Percentiles rank a stretch among this genome's conserved stretches.
Evolutionary conservation across 345 rosid species (phyloP).

Genomic region (Luvunga scandens): DNA sequence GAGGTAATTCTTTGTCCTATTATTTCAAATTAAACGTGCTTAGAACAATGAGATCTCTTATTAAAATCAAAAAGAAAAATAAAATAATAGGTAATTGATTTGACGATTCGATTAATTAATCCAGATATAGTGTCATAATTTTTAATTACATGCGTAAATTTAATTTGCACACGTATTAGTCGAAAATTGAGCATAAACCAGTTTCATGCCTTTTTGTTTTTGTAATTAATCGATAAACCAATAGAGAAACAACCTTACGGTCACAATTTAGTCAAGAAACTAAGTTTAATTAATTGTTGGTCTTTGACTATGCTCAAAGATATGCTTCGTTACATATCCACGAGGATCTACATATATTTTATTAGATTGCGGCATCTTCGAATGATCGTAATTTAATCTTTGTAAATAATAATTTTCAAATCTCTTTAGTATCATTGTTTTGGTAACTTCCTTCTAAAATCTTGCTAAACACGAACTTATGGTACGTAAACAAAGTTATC

Average conservation of each 20-base stretch:
- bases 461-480: not conserved
- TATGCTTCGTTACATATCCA: not conserved
- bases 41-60: not conserved
- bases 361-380: not conserved
- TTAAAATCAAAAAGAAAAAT: not conserved
- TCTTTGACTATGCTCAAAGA: not conserved
- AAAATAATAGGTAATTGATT: too few species aligned
- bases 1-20: not conserved
- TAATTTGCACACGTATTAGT: too few species aligned
- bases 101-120: too few species aligned
- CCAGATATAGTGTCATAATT: too few species aligned
- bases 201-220: too few species aligned
- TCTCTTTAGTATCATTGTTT: not conserved
- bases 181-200: too few species aligned
- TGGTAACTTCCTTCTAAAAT: not conserved
- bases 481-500: not conserved
- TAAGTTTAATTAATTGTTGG: not conserved
- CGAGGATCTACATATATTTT: not conserved
- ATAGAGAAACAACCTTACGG: not conserved
- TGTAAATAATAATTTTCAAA: not conserved
- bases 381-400: not conserved
- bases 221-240: too few species aligned
- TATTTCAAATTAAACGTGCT: not conserved
- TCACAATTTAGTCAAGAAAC: not conserved
- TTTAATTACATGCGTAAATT: too few species aligned